Conservation (phyloP, 352 stramenopile species). For the Aphanomyces invadans region DNA sequence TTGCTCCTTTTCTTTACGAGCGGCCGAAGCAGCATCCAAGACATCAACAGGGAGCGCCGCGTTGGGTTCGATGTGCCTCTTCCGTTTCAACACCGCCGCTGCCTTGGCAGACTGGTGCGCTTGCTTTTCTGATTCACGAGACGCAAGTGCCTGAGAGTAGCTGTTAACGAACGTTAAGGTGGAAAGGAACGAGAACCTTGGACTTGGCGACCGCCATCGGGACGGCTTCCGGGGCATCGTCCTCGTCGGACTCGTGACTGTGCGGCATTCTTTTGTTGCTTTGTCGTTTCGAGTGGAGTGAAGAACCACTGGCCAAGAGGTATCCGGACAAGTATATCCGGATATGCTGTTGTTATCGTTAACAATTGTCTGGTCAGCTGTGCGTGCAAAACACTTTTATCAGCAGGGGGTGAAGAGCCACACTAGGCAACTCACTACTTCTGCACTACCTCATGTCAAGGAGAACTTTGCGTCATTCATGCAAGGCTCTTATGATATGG, state of each 20-base stretch:
- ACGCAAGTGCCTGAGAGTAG: constrained; percentile 6
- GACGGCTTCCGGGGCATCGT: constrained; percentile 22
- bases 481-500: no score
- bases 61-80: not conserved
- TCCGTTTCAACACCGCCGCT: not conserved
- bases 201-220: constrained; percentile 21
- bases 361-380: no score
- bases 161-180: not conserved
- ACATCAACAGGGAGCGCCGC: constrained; percentile 13
- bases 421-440: no score
- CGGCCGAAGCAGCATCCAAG: constrained; percentile 1
- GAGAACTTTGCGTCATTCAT: no score
- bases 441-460: no score
- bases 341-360: no score
- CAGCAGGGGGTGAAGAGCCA: no score
- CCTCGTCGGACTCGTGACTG: not conserved
- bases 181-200: constrained; percentile 7
- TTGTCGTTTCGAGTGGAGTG: not conserved
- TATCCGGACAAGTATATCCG: constrained; percentile 7
- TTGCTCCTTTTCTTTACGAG: constrained; percentile 1
- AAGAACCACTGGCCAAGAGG: not conserved
- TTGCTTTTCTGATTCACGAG: constrained; percentile 21
- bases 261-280: not conserved
- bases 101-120: constrained; percentile 7
- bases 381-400: no score